A percentile compares a stretch with the other conserved stretches of the same genome.
phyloP scores from a whole-genome alignment of 2,329 filamentous ascomycete species.

The Neofusicoccum umdonicola region DNA sequence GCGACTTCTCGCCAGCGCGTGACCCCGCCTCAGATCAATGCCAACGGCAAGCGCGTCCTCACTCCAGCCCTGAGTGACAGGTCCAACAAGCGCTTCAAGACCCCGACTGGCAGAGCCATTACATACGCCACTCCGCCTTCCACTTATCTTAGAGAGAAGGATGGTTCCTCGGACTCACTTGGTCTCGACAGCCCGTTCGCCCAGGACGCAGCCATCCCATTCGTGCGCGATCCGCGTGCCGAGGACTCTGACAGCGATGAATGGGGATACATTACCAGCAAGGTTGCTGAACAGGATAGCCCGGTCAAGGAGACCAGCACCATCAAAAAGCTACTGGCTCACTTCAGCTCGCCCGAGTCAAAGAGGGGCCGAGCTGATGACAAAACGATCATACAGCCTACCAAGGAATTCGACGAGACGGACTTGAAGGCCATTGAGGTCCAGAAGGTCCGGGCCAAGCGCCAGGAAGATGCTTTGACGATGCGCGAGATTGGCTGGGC shows the following conservation, averaged over 20 bases:
- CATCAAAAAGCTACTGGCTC: background rate
- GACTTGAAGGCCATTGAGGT: constrained; percentile 26
- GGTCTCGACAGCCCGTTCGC: too few relatives aligned
- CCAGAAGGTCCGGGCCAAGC: constrained; percentile 26
- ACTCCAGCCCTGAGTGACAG: background rate
- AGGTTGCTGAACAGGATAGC: background rate
- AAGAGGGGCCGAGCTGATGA: background rate
- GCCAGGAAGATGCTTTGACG: constrained; percentile 28
- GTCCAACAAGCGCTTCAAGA: background rate
- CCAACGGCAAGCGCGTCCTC: background rate
- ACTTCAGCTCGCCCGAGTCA: background rate
- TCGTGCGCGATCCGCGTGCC: too few relatives aligned
- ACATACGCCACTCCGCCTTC: background rate
- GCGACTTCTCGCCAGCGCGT: background rate
- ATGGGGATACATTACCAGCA: background rate
- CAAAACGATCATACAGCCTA: background rate
- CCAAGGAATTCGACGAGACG: constrained; percentile 22
- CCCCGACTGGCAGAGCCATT: background rate
- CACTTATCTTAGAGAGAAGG: too few relatives aligned
- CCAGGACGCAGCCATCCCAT: too few relatives aligned
- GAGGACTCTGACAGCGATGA: background rate
- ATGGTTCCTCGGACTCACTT: too few relatives aligned
- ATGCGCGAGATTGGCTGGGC: constrained; percentile 49
- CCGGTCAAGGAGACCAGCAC: background rate
- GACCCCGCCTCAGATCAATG: background rate